Evolutionary conservation across 2,329 filamentous ascomycete species (phyloP).

Genomic region (Alternaria longipes): DNA sequence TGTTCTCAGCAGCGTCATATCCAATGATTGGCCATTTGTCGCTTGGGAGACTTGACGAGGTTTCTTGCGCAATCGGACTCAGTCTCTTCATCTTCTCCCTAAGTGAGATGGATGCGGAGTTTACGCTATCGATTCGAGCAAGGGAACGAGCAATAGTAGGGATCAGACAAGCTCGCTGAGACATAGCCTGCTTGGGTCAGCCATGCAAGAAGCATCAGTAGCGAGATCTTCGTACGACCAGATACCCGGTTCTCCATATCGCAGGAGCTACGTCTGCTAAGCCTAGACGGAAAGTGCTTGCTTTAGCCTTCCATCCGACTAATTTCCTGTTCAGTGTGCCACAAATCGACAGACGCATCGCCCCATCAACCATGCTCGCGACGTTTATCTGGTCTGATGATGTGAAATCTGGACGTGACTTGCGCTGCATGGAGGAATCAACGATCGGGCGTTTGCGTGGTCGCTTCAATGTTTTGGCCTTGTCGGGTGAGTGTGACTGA

Average conservation of each 20-base stretch:
- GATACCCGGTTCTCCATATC: conserved; percentile 53
- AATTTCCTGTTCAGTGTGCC: conserved; percentile 32
- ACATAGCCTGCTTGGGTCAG: conserved; percentile 38
- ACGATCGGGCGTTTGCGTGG: neutral
- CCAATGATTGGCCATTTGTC: neutral
- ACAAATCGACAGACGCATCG: conserved; percentile 49
- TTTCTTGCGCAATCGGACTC: neutral
- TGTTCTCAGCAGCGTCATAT: neutral
- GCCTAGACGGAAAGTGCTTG: conserved; percentile 43
- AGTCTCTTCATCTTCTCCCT: conserved; percentile 26
- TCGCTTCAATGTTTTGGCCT: neutral
- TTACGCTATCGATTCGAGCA: conserved; percentile 12
- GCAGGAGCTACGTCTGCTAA: conserved; percentile 52
- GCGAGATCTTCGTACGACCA: conserved; percentile 31
- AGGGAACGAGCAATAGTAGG: conserved; percentile 53
- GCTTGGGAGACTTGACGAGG: neutral
- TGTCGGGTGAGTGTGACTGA: neutral
- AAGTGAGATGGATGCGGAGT: conserved; percentile 24
- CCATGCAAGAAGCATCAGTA: neutral
- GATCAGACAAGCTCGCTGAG: conserved; percentile 48
- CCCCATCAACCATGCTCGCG: conserved; percentile 43
- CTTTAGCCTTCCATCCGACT: conserved; percentile 41
- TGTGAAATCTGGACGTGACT: neutral
- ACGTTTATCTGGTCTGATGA: conserved; percentile 4
- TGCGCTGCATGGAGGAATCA: neutral